Percentiles rank a stretch among this genome's conserved stretches.
These are phyloP conservation scores for Planoprotostelium fungivorum DNA, from an alignment of 78 protist species.

Conservation along the genomic window DNA sequence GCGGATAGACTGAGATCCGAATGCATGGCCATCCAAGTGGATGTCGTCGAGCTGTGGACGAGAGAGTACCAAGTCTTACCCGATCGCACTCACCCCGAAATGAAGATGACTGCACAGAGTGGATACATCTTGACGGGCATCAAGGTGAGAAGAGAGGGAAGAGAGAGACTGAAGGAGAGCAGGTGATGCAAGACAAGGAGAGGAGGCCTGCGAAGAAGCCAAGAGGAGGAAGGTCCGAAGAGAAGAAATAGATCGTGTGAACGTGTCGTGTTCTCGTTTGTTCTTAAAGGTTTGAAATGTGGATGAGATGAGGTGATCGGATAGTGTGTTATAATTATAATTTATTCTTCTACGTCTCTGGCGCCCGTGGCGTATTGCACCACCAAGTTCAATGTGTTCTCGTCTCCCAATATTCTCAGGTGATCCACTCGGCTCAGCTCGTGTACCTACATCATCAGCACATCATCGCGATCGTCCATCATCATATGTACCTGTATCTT, in stretches of 20 bases:
- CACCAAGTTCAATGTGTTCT: not conserved
- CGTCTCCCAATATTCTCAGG: not conserved
- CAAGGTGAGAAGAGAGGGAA: too few relatives aligned
- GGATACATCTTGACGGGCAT: constrained; percentile 42
- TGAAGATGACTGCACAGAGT: constrained; percentile 52
- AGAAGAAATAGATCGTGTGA: too few relatives aligned
- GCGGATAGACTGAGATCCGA: not conserved
- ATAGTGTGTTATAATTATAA: too few relatives aligned
- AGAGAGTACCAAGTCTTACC: constrained; percentile 61
- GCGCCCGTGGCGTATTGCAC: not conserved
- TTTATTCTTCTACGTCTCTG: not conserved
- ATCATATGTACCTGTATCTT: not conserved
- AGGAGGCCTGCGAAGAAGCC: too few relatives aligned
- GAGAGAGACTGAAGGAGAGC: too few relatives aligned
- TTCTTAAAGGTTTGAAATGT: too few relatives aligned
- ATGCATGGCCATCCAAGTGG: not conserved
- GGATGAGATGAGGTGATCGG: too few relatives aligned
- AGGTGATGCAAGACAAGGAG: too few relatives aligned
- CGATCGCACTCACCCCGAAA: constrained; percentile 54
- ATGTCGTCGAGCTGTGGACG: constrained; percentile 56
- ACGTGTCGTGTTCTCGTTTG: too few relatives aligned
- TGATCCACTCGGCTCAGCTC: not conserved
- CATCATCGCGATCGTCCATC: not conserved
- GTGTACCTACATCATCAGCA: not conserved
- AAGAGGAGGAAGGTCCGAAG: too few relatives aligned